Evolutionary conservation across 2,329 filamentous ascomycete species (phyloP), one percentile per base, ranked within the genome.

Genomic region (Colletotrichum endophyticum): DNA sequence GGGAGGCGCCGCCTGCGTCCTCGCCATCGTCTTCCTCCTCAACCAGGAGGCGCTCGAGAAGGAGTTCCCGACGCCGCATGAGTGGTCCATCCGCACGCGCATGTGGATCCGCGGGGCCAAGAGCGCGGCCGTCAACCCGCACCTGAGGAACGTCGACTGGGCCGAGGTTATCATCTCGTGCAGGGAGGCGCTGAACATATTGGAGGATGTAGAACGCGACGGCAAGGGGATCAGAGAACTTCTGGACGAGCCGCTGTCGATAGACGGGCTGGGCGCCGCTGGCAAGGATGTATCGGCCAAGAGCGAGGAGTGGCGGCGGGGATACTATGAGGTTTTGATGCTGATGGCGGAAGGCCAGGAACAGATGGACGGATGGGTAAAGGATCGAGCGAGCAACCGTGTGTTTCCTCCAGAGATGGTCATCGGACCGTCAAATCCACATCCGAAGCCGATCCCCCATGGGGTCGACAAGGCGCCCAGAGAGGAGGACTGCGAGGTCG

Each of bases 261-360:
- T 92, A n/a, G 88, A 89, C 5, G 91, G 89, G 0, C 80, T 92
- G 32, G 91, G 90, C 0, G 87, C 85, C 72, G 87, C 81, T 1
- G 83, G 92, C 1, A 92, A 92, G 78, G 95, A 98, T 82, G 87
- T 97, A 72, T 91, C 91, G 2, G 89, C 86, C 8, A 98, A 96
- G 87, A 94, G 92, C 78, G 95, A 98, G 84, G 89, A 94, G 66
- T 99, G 96, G 96, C 89, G 94, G 80, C 89, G 95, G 72, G 96
- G 95, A 1, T 99, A 99, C 85, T 96, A 94, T 81, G 92, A 98
- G 81, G 90, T 93, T 5, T 86, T 98, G 63, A 95, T 98, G 92
- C 90, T 94, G 13, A 92, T 92, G 76, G 96, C 94, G 1, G 91
- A 92, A 79, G 92, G 93, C 1, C 93, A 95, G 6, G 96, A 98